Percentiles rank a stretch among this genome's conserved stretches.
phyloP scores from a whole-genome alignment of 305 asterid species.

The Solanum hybrid region DNA sequence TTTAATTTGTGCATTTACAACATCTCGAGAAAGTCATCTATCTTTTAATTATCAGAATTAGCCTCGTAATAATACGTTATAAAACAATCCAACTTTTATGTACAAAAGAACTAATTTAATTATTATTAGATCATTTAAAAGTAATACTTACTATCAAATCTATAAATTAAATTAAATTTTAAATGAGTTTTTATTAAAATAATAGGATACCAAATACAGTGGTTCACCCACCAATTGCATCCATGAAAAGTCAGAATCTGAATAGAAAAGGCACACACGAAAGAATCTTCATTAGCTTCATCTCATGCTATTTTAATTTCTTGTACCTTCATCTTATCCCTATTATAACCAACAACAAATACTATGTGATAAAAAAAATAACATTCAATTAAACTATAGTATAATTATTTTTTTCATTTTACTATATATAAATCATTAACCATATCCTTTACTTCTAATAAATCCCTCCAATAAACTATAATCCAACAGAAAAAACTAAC shows the following conservation, averaged over 20 bases:
- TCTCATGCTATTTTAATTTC: slow-evolving; percentile 12
- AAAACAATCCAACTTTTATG: not conserved
- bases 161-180: not conserved
- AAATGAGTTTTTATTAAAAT: not conserved
- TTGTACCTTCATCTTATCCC: slow-evolving; percentile 32
- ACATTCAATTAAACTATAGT: not conserved
- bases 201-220: slow-evolving; percentile 14
- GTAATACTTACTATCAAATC: not conserved
- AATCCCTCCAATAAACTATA: slow-evolving; percentile 9
- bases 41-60: not conserved
- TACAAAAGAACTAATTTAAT: not conserved
- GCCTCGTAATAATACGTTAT: not conserved
- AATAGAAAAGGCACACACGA: slow-evolving; percentile 20
- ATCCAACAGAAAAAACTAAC: slow-evolving; percentile 23
- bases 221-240: slow-evolving; percentile 39
- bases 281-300: slow-evolving; percentile 45
- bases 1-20: too few species aligned
- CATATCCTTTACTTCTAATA: slow-evolving; percentile 7
- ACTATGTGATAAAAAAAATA: not conserved
- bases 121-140: not conserved
- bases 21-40: too few species aligned
- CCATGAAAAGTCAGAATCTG: slow-evolving; percentile 30
- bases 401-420: not conserved
- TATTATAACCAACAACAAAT: not conserved
- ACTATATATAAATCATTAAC: not conserved